A percentile compares a stretch with the other conserved stretches of the same genome.
Conservation (phyloP, 2,329 filamentous ascomycete species). For the Phoma herbarum region DNA sequence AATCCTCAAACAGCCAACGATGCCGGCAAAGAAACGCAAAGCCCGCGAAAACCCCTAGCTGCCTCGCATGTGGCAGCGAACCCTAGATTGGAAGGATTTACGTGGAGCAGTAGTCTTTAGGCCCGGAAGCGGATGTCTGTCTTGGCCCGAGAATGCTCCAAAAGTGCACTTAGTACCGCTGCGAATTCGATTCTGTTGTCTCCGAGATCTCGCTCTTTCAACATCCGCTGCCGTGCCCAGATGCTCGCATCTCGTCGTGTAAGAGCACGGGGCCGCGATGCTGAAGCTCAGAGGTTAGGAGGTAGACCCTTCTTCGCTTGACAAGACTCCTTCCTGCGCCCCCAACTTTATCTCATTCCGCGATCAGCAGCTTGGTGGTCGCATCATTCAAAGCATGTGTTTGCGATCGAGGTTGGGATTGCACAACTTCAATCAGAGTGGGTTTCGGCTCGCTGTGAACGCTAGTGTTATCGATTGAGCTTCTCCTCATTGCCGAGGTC, state of each 20-base stretch:
- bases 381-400: background rate
- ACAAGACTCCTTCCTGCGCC: background rate
- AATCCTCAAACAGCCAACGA: background rate
- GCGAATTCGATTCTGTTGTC: background rate
- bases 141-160: background rate
- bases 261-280: background rate
- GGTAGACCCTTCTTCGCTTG: background rate
- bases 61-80: too few species aligned
- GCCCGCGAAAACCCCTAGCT: too few species aligned
- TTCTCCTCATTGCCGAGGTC: slow-evolving; percentile 37
- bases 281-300: background rate
- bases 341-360: background rate
- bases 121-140: background rate
- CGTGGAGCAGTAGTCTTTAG: background rate
- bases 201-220: background rate
- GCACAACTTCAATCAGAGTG: background rate
- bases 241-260: background rate
- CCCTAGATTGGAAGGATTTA: too few species aligned
- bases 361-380: background rate
- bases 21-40: background rate
- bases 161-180: background rate
- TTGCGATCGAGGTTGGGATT: background rate
- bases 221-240: background rate
- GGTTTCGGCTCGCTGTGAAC: background rate
- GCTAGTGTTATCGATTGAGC: slow-evolving; percentile 29